These are phyloP conservation scores for Polychytrium aggregatum DNA, from an alignment of 192 early-diverging fungal genomes.

Conservation along the genomic window DNA sequence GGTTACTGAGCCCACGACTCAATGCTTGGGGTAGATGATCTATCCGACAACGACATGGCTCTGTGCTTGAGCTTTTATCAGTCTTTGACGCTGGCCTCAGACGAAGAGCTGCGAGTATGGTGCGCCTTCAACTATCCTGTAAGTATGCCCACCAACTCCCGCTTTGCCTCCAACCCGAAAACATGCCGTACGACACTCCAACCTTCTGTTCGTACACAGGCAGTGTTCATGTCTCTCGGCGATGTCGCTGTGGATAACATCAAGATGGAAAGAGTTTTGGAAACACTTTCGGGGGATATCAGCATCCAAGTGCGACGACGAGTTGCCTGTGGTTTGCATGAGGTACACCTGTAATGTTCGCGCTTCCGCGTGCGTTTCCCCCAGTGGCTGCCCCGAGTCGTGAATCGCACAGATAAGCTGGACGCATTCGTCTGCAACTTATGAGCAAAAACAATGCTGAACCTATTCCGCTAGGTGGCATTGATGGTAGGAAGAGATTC, in stretches of 20 bases:
- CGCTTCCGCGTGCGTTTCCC: background rate
- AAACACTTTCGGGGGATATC: constrained; percentile 15
- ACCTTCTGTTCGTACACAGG: constrained; percentile 6
- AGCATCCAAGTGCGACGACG: constrained; percentile 14
- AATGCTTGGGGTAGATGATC: constrained; percentile 15
- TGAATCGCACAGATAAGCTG: no score
- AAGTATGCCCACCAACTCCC: constrained; percentile 1
- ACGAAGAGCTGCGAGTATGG: constrained; percentile 15
- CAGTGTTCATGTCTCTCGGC: constrained; percentile 18
- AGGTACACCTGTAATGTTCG: constrained; percentile 1
- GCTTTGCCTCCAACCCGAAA: constrained; percentile 1
- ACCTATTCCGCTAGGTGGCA: constrained; percentile 12
- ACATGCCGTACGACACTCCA: background rate
- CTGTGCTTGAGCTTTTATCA: constrained; percentile 34
- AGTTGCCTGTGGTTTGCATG: constrained; percentile 26
- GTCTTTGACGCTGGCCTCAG: constrained; percentile 10
- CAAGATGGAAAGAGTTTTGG: constrained; percentile 22
- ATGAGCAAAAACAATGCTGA: no score
- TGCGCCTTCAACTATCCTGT: constrained; percentile 44
- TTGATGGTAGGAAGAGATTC: constrained; percentile 12
- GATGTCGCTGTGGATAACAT: constrained; percentile 16
- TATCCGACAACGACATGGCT: constrained; percentile 19
- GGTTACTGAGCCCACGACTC: no score
- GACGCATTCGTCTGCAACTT: no score
- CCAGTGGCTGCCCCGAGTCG: no score